These are phyloP conservation scores for Discostella stelligeroides DNA, from an alignment of 108 stramenopile genomes.

Conservation along the genomic window DNA sequence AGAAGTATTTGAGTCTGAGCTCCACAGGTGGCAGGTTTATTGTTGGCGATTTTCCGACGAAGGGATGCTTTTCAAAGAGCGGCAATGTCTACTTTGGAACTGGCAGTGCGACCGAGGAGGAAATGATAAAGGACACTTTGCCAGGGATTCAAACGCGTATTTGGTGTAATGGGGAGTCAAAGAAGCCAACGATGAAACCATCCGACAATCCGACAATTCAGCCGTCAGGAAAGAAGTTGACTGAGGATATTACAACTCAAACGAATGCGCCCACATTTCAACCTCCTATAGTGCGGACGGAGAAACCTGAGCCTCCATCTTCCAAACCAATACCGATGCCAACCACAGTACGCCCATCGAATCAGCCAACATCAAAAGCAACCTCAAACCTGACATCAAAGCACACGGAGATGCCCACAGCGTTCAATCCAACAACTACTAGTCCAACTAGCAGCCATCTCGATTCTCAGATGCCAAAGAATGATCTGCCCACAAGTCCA, in stretches of 20 bases:
- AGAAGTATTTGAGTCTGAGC: too few relatives aligned
- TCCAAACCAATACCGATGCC: too few relatives aligned
- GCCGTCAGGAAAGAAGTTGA: not conserved
- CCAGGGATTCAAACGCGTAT: conserved; percentile 11
- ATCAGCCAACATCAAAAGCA: too few relatives aligned
- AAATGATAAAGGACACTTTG: not conserved
- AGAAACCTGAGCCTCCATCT: too few relatives aligned
- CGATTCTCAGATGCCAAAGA: too few relatives aligned
- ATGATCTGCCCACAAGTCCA: too few relatives aligned
- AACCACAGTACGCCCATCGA: too few relatives aligned
- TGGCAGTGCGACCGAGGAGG: conserved; percentile 8
- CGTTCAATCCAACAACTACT: too few relatives aligned
- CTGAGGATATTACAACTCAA: not conserved
- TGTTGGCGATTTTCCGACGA: conserved; percentile 1
- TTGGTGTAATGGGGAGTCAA: conserved; percentile 8
- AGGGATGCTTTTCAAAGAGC: conserved; percentile 15
- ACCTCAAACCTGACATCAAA: too few relatives aligned
- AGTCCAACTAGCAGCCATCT: too few relatives aligned
- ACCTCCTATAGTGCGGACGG: too few relatives aligned
- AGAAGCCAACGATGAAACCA: not conserved
- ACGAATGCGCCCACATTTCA: not conserved
- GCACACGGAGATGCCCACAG: too few relatives aligned
- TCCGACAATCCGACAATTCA: not conserved
- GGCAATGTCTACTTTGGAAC: conserved; percentile 10
- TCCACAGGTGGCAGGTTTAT: not conserved